Evolutionary conservation across 2,329 filamentous ascomycete genomes (phyloP).

Genomic region (Talaromyces sp.): DNA sequence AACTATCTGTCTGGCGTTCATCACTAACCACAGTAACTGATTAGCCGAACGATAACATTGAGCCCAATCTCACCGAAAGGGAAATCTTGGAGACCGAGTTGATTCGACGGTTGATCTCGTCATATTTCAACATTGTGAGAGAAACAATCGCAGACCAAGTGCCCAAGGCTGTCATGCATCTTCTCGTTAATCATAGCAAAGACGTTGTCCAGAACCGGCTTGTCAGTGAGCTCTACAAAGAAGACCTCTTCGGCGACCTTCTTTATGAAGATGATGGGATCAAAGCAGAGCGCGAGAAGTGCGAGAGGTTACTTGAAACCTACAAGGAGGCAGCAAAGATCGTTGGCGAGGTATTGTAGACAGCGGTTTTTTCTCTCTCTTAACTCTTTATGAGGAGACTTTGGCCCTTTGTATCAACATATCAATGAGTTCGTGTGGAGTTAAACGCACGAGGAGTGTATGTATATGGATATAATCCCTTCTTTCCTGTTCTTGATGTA

Average conservation of each 20-base stretch:
- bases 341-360: slow-evolving; percentile 85
- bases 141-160: slow-evolving; percentile 99
- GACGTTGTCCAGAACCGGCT: slow-evolving; percentile 96
- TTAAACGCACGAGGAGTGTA: not conserved
- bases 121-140: slow-evolving; percentile 98
- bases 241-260: slow-evolving; percentile 82
- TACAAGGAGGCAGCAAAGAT: slow-evolving; percentile 98
- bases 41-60: slow-evolving; percentile 48
- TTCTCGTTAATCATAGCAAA: slow-evolving; percentile 96
- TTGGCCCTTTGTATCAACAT: slow-evolving; percentile 1
- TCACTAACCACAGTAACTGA: not conserved
- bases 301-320: slow-evolving; percentile 88
- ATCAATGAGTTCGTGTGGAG: not conserved
- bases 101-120: slow-evolving; percentile 91
- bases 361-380: not conserved
- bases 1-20: not conserved
- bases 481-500: not conserved
- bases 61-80: slow-evolving; percentile 87
- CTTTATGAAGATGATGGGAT: slow-evolving; percentile 96
- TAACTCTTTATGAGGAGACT: not conserved
- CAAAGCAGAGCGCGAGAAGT: slow-evolving; percentile 97
- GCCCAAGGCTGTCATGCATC: slow-evolving; percentile 97
- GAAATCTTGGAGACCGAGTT: slow-evolving; percentile 97
- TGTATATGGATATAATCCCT: slow-evolving; percentile 1
- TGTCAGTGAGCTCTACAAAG: slow-evolving; percentile 92